These are phyloP conservation scores for Cynanchum wilfordii DNA, from an alignment of 257 asterid species.

Conservation along the genomic window DNA sequence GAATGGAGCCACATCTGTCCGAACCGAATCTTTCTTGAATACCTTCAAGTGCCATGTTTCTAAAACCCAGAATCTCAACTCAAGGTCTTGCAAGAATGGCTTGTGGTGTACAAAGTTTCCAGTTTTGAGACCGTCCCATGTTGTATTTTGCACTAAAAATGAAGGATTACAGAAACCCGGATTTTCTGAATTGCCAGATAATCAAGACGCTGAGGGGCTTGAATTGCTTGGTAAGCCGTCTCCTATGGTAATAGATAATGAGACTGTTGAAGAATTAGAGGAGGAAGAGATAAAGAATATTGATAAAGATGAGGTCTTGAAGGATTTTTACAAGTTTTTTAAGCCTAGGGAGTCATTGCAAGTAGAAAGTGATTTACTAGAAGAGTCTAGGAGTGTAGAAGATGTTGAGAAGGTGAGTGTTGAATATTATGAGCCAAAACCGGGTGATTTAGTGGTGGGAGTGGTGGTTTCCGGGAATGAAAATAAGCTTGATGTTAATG, in stretches of 20 bases:
- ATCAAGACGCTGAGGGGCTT: slow-evolving; percentile 53
- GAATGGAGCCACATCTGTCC: slow-evolving; percentile 15
- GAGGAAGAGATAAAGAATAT: slow-evolving; percentile 34
- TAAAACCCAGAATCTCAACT: slow-evolving; percentile 29
- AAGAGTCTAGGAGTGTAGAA: slow-evolving; percentile 23
- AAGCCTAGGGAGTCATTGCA: slow-evolving; percentile 35
- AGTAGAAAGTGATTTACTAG: slow-evolving; percentile 31
- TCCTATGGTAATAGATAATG: slow-evolving; percentile 37
- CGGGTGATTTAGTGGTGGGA: slow-evolving; percentile 86
- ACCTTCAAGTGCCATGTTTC: slow-evolving; percentile 15
- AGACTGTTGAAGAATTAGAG: slow-evolving; percentile 31
- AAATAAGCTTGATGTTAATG: slow-evolving; percentile 84
- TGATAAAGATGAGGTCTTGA: slow-evolving; percentile 60
- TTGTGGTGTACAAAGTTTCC: slow-evolving; percentile 24
- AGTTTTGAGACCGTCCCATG: slow-evolving; percentile 32
- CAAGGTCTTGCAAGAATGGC: slow-evolving; percentile 29
- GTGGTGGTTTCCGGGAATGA: slow-evolving; percentile 92
- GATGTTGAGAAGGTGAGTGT: slow-evolving; percentile 34
- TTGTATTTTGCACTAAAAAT: slow-evolving; percentile 50
- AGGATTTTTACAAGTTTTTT: slow-evolving; percentile 68
- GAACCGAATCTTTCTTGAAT: slow-evolving; percentile 8
- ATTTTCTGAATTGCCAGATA: slow-evolving; percentile 30
- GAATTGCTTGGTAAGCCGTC: slow-evolving; percentile 72
- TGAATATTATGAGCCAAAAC: slow-evolving; percentile 82
- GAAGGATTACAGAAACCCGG: slow-evolving; percentile 43